Conservation (phyloP, 495 filamentous ascomycete genomes). For the Tetracladium setigerum region DNA sequence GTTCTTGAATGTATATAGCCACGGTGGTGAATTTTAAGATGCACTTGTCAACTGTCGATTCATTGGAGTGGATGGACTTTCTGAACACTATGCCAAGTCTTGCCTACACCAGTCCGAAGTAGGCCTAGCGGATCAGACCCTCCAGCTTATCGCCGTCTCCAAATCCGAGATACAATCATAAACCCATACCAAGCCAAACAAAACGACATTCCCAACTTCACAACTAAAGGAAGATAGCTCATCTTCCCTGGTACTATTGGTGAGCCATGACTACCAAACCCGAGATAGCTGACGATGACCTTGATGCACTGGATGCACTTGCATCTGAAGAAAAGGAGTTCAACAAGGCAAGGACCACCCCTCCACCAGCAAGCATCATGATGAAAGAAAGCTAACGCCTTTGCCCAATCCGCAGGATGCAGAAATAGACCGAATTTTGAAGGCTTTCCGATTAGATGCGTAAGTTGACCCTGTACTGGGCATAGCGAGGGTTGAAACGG, state of each 20-base stretch:
- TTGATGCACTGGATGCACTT: conserved; percentile 75
- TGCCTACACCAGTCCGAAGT: too few relatives aligned
- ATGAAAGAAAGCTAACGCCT: conserved; percentile 5
- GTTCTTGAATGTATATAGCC: too few relatives aligned
- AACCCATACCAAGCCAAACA: too few relatives aligned
- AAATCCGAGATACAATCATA: too few relatives aligned
- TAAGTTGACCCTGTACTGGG: conserved; percentile 32
- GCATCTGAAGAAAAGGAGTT: conserved; percentile 87
- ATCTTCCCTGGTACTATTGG: conserved; percentile 3
- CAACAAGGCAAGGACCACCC: conserved; percentile 54
- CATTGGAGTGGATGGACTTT: too few relatives aligned
- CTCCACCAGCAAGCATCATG: not conserved
- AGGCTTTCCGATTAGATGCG: conserved; percentile 86
- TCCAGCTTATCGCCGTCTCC: too few relatives aligned
- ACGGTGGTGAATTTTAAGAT: too few relatives aligned
- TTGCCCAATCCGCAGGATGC: conserved; percentile 57
- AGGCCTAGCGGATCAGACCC: too few relatives aligned
- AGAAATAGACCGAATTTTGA: conserved; percentile 90
- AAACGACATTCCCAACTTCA: too few relatives aligned
- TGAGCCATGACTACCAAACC: conserved; percentile 23
- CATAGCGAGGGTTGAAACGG: not conserved
- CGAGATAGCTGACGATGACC: conserved; percentile 50
- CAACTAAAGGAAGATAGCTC: too few relatives aligned
- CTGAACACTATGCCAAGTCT: too few relatives aligned
- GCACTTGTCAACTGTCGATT: too few relatives aligned